Base-by-base conservation (phyloP, 2,329 filamentous ascomycete genomes). In the Fusarium equiseti region DNA sequence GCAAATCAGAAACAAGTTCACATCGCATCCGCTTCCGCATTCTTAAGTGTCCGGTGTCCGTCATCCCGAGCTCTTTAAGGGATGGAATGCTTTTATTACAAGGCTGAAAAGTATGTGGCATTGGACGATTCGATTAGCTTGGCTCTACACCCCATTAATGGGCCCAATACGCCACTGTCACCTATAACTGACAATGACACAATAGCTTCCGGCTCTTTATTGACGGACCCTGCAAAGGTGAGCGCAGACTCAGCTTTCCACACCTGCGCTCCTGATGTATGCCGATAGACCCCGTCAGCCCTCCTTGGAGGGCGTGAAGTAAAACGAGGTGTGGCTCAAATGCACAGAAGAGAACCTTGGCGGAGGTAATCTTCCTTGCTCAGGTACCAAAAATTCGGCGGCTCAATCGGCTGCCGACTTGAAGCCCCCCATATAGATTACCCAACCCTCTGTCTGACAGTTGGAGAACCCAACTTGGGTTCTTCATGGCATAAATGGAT, bases 91-190 rank as follows among this genome's bases (percentile, higher is more conserved):
- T 68, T 63, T 59, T 61, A 66, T 57, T 63, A 70, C 60, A 70
- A 71, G 63, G 71, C 73, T 71, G 73, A 72, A 35, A 50, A 61
- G 68, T 66, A 72, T 71, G 68, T 73, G 68, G 68, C 66, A 69
- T 63, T 64, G 66, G 53, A 60, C 61, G 59, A 75, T 71, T 74
- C 55, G 48, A 35, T 66, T 75, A 52, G 55, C 59, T 59, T 67
- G 38, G 63, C 71, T 72, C 66, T 72, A 62, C 43, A 63, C 51
- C 52, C 55, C 40, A 70, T 66, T 51, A 35, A 40, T 53, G 35
- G 60, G 60, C 58, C 63, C 54, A 64, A 59, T 59, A 65, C 73
- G 68, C 73, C 71, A 74, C 73, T 73, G 73, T 75, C 73, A 75
- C 72, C 53, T 69, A 48, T 58, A 50, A 61, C 55, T 56, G 59